Conservation (phyloP, 1,284 basidiomycete genomes). For the Cryptococcus deneoformans region DNA sequence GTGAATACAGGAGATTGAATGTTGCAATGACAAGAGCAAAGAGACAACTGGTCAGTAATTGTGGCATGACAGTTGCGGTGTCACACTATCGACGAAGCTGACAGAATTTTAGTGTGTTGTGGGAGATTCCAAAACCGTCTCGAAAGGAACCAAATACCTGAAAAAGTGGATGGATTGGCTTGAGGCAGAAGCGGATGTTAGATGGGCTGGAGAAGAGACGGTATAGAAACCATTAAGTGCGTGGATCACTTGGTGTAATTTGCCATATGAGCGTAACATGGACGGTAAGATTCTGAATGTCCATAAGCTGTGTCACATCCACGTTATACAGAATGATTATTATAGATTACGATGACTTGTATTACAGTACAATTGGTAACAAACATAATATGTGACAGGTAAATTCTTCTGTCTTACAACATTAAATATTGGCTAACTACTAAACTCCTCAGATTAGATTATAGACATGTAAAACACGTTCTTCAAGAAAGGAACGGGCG, state of each 20-base stretch:
- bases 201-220: slow-evolving; percentile 62
- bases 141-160: slow-evolving; percentile 74
- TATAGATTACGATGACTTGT: too few relatives aligned
- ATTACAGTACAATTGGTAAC: too few relatives aligned
- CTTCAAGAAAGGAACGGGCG: too few relatives aligned
- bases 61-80: background rate
- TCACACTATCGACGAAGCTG: background rate
- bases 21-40: slow-evolving; percentile 93
- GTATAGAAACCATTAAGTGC: background rate
- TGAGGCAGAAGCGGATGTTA: slow-evolving; percentile 82
- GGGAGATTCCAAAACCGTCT: slow-evolving; percentile 85
- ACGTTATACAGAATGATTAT: too few relatives aligned
- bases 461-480: too few relatives aligned
- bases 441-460: too few relatives aligned
- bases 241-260: background rate
- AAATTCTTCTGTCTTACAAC: too few relatives aligned
- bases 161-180: slow-evolving; percentile 89
- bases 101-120: slow-evolving; percentile 65
- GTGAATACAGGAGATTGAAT: slow-evolving; percentile 84
- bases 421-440: too few relatives aligned
- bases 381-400: too few relatives aligned
- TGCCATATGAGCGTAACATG: too few relatives aligned
- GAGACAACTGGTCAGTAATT: slow-evolving; percentile 68
- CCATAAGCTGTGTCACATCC: too few relatives aligned
- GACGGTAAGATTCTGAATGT: too few relatives aligned